phyloP scores from a whole-genome alignment of 1,284 basidiomycete genomes.

The Malassezia restricta region DNA sequence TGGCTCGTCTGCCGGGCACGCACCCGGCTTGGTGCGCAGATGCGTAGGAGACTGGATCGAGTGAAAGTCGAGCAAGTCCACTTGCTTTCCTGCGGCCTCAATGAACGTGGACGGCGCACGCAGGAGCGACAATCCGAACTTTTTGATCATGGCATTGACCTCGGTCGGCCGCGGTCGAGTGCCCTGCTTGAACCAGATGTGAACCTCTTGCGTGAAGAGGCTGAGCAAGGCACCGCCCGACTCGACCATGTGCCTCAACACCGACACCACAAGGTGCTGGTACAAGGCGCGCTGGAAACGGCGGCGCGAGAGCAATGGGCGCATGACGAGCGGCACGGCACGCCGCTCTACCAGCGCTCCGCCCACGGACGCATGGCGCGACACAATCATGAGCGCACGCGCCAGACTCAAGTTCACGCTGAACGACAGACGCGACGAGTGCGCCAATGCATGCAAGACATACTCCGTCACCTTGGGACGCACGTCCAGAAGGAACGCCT shows the following conservation, averaged over 20 bases:
- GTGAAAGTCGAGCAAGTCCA: slow-evolving; percentile 31
- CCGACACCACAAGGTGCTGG: slow-evolving; percentile 71
- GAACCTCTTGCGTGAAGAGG: slow-evolving; percentile 69
- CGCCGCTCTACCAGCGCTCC: slow-evolving; percentile 20
- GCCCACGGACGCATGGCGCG: slow-evolving; percentile 24
- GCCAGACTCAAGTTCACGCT: slow-evolving; percentile 32
- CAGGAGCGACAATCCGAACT: slow-evolving; percentile 48
- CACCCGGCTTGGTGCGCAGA: slow-evolving; percentile 16
- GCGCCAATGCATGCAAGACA: slow-evolving; percentile 44
- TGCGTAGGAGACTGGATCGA: slow-evolving; percentile 7
- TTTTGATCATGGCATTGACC: slow-evolving; percentile 1
- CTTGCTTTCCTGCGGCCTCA: slow-evolving; percentile 48
- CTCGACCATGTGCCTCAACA: slow-evolving; percentile 82
- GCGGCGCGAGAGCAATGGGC: slow-evolving; percentile 26
- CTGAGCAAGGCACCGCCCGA: slow-evolving; percentile 57
- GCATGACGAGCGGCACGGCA: slow-evolving; percentile 29
- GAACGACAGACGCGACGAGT: slow-evolving; percentile 17
- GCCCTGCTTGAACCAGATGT: slow-evolving; percentile 32
- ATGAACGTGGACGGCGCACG: slow-evolving; percentile 69
- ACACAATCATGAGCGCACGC: slow-evolving; percentile 33
- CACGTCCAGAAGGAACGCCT: slow-evolving; percentile 28
- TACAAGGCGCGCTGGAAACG: slow-evolving; percentile 49
- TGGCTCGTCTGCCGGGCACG: background rate
- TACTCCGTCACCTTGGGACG: slow-evolving; percentile 21
- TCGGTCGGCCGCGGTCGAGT: slow-evolving; percentile 5